These are phyloP conservation scores for Geranomyces michiganensis DNA, from an alignment of 192 early-diverging fungal genomes.

Conservation along the genomic window DNA sequence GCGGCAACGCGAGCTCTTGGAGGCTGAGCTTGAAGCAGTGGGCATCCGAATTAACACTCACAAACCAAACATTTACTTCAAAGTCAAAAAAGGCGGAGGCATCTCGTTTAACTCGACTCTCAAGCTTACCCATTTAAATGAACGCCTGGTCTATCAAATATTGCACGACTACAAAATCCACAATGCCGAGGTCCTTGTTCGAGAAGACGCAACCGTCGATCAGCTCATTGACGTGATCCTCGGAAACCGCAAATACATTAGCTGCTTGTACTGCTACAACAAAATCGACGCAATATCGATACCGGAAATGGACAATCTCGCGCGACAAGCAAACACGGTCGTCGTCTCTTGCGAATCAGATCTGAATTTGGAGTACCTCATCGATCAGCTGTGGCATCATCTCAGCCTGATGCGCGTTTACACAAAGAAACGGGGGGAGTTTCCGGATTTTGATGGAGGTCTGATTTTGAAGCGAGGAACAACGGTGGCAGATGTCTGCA, in stretches of 20 bases:
- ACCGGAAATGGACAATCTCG: conserved; percentile 91
- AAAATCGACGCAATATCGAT: conserved; percentile 95
- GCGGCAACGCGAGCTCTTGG: conserved; percentile 81
- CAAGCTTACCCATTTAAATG: conserved; percentile 83
- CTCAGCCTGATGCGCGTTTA: conserved; percentile 90
- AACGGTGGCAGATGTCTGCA: conserved; percentile 65
- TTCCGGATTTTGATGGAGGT: conserved; percentile 90
- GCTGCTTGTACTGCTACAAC: conserved; percentile 94
- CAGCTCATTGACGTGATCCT: conserved; percentile 99
- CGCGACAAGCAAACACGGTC: conserved; percentile 81
- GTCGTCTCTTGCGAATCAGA: conserved; percentile 90
- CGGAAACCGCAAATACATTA: conserved; percentile 94
- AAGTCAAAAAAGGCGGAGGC: conserved; percentile 96
- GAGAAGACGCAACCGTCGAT: conserved; percentile 95
- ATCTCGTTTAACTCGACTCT: conserved; percentile 91
- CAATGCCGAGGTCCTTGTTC: conserved; percentile 95
- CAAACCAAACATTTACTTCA: conserved; percentile 95
- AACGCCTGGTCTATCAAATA: conserved; percentile 88
- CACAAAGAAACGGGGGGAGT: conserved; percentile 95
- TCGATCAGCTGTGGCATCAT: conserved; percentile 90
- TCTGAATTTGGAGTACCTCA: conserved; percentile 88
- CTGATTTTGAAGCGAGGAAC: conserved; percentile 75
- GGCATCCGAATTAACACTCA: conserved; percentile 90
- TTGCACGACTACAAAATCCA: conserved; percentile 98
- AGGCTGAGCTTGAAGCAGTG: conserved; percentile 92